Conservation (phyloP, 2,329 filamentous ascomycete genomes). For the Cercospora sp. region DNA sequence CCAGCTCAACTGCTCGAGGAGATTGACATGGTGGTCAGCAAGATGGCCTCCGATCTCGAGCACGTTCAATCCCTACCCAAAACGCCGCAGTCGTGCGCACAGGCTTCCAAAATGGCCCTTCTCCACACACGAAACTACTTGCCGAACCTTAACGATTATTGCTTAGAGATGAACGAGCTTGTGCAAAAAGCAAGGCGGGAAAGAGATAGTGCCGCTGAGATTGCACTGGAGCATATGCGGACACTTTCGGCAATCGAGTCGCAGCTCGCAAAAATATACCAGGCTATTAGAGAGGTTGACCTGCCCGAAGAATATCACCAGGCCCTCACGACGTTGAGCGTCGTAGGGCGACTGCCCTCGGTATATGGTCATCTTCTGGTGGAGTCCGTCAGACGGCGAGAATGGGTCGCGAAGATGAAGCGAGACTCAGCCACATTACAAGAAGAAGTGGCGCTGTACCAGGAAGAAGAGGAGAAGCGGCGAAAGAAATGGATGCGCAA, state of each 20-base stretch:
- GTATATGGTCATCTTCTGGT: constrained; percentile 87
- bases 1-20: constrained; percentile 73
- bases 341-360: constrained; percentile 80
- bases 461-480: constrained; percentile 87
- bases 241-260: constrained; percentile 78
- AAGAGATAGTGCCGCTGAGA: constrained; percentile 67
- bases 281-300: constrained; percentile 69
- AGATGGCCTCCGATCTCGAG: constrained; percentile 83
- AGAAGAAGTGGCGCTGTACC: constrained; percentile 88
- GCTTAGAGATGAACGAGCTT: constrained; percentile 57
- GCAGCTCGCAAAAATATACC: constrained; percentile 69
- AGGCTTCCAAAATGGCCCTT: constrained; percentile 64
- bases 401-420: constrained; percentile 91
- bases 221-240: constrained; percentile 74
- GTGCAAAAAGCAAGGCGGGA: constrained; percentile 57
- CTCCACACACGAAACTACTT: constrained; percentile 64
- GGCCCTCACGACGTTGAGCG: constrained; percentile 76
- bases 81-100: constrained; percentile 63
- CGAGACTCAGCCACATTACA: constrained; percentile 82
- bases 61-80: constrained; percentile 69
- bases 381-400: constrained; percentile 80
- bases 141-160: constrained; percentile 60
- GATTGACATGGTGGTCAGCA: constrained; percentile 80
- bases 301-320: constrained; percentile 74
- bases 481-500: constrained; percentile 88